phyloP scores from a whole-genome alignment of 2,329 filamentous ascomycete genomes.

The Fusarium piperis region DNA sequence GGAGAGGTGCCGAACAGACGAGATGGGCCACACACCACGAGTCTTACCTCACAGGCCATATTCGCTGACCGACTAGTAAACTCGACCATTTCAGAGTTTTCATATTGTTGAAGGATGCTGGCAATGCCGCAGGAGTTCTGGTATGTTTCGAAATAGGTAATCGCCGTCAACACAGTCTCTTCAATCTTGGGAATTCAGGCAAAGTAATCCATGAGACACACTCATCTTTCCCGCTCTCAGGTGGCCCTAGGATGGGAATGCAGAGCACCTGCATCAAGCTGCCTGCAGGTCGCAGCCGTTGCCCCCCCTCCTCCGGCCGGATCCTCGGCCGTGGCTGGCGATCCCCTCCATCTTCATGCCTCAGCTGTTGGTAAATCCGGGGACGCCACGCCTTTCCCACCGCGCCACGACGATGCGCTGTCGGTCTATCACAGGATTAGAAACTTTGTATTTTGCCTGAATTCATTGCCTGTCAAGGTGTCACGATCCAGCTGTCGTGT shows the following conservation, averaged over 20 bases:
- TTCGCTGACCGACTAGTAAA: background rate
- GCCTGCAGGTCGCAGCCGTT: background rate
- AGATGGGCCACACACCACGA: background rate
- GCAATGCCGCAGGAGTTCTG: background rate
- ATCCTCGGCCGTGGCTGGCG: constrained; percentile 17
- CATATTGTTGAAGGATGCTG: background rate
- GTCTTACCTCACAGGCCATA: background rate
- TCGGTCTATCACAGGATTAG: background rate
- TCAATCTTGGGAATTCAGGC: background rate
- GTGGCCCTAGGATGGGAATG: background rate
- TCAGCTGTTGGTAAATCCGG: background rate
- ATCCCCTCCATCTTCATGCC: background rate
- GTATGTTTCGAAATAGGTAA: background rate
- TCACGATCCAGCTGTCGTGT: background rate
- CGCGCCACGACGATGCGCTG: background rate
- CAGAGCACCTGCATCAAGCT: constrained; percentile 27
- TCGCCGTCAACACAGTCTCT: background rate
- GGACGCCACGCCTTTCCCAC: background rate
- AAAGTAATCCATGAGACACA: background rate
- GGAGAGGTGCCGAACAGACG: constrained; percentile 32
- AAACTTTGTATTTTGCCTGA: background rate
- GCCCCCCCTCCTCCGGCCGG: background rate
- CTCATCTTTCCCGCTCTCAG: background rate
- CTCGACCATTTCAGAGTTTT: background rate
- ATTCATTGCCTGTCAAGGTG: background rate